Evolutionary conservation across 1,284 basidiomycete genomes (phyloP), one percentile per base, ranked within the genome.

Genomic region (Cryptococcus floricola): DNA sequence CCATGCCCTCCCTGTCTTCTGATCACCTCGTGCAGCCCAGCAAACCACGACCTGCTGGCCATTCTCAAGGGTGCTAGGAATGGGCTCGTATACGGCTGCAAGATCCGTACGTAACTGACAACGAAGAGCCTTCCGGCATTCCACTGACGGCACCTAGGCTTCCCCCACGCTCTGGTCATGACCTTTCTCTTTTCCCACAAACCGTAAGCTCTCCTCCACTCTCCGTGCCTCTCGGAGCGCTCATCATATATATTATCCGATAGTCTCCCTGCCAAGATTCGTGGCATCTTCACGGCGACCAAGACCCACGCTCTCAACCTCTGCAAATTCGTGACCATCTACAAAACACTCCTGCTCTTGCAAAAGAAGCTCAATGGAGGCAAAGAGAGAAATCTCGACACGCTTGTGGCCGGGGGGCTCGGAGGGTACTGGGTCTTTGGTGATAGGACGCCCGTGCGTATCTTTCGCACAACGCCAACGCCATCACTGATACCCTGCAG

Each of bases 101-200:
- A 98, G 81, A 90, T 98, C 66, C 82, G 91, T 69, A n/a, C 28
- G 31, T 18, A 18, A 39, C 39, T 4, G 4, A 12, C 25, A 42
- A 14, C 12, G 46, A 48, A 31, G 13, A 13, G 18, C 25, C 23
- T n/a, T 48, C 27, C 16, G 31, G 28, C 31, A 19, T 18, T 3
- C 25, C 18, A 25, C 25, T 48, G 46, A 37, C 46, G 2, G 41
- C 23, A 8, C 5, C 4, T 27, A 73, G 70, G 80, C 46, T 96
- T 96, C 72, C 96, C 96, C n/a, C 96, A 99, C 82, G 95, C 96
- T 2, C 80, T 99, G 27, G 88, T 98, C 55, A 98, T 98, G 95
- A 88, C 92, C n/a, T 84, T 97, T 59, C 81, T 98, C 28, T 98
- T 98, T 70, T 88, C 88, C 31, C 84, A 87, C 58, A 89, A 89